A percentile compares a stretch with the other conserved stretches of the same genome.
These are phyloP conservation scores for Fusarium verrucosum DNA, from an alignment of 2,329 filamentous ascomycete genomes.

Conservation along the genomic window DNA sequence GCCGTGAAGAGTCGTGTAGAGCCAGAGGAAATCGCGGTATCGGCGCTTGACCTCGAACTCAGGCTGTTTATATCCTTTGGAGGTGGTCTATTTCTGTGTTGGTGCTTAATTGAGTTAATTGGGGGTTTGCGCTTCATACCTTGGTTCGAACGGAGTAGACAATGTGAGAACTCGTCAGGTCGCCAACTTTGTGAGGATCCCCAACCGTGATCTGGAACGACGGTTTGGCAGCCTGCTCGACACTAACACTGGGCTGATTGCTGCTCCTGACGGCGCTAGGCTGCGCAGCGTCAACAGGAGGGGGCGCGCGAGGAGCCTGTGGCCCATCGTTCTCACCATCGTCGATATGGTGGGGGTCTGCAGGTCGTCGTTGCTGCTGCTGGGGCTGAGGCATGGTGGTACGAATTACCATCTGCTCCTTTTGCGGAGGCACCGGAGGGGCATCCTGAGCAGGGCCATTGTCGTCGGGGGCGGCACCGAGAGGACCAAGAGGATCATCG, in stretches of 20 bases:
- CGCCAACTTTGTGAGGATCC: conserved; percentile 97
- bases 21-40: conserved; percentile 97
- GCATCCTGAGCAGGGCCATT: conserved; percentile 55
- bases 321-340: conserved; percentile 71
- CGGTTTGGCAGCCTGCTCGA: conserved; percentile 94
- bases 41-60: conserved; percentile 94
- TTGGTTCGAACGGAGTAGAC: conserved; percentile 96
- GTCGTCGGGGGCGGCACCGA: conserved; percentile 71
- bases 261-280: conserved; percentile 61
- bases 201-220: conserved; percentile 91
- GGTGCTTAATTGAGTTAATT: neutral
- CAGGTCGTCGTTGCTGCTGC: conserved; percentile 56
- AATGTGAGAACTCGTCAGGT: conserved; percentile 95
- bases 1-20: conserved; percentile 92
- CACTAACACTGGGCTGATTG: conserved; percentile 80
- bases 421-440: conserved; percentile 75
- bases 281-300: conserved; percentile 68
- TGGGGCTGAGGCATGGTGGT: conserved; percentile 62
- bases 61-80: conserved; percentile 91
- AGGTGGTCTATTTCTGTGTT: conserved; percentile 74
- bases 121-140: conserved; percentile 57
- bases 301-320: conserved; percentile 69
- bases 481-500: conserved; percentile 78
- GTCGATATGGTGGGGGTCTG: conserved; percentile 72
- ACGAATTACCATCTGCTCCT: conserved; percentile 71